These are phyloP conservation scores for Neurospora sp. DNA, from an alignment of 2,329 filamentous ascomycete genomes.

Conservation along the genomic window DNA sequence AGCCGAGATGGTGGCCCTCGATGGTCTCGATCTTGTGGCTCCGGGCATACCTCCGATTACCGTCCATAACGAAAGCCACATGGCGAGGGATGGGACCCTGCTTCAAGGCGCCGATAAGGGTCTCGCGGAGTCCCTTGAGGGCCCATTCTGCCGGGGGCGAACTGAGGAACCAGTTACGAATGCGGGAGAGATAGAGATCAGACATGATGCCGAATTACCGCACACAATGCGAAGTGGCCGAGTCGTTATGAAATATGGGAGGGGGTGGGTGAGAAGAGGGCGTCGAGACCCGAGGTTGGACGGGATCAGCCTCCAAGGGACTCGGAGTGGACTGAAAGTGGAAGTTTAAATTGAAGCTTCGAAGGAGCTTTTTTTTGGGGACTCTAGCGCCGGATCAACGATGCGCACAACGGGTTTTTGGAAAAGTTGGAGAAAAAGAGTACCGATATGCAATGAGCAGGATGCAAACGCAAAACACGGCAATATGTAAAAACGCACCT, in stretches of 20 bases:
- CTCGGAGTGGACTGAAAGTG: background rate
- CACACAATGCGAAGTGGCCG: background rate
- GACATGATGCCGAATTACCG: constrained; percentile 32
- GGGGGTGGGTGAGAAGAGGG: background rate
- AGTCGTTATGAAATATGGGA: background rate
- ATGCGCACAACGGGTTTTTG: background rate
- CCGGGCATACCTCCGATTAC: constrained; percentile 85
- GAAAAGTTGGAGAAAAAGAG: background rate
- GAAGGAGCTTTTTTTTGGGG: background rate
- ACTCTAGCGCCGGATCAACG: background rate
- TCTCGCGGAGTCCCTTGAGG: constrained; percentile 66
- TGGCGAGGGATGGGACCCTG: constrained; percentile 91
- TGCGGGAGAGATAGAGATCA: constrained; percentile 39
- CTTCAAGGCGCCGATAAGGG: constrained; percentile 78
- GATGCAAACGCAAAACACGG: background rate
- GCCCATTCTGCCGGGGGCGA: constrained; percentile 90
- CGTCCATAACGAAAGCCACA: constrained; percentile 99
- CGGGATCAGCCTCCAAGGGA: background rate
- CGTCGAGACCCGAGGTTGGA: background rate
- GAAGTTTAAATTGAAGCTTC: background rate
- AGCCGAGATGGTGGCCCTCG: constrained; percentile 90
- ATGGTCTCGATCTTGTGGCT: constrained; percentile 90
- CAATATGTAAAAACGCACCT: background rate
- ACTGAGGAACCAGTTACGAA: constrained; percentile 63
- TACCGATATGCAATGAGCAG: background rate